Conservation (phyloP, 768 basidiomycete species). For the Hericium erinaceus region DNA sequence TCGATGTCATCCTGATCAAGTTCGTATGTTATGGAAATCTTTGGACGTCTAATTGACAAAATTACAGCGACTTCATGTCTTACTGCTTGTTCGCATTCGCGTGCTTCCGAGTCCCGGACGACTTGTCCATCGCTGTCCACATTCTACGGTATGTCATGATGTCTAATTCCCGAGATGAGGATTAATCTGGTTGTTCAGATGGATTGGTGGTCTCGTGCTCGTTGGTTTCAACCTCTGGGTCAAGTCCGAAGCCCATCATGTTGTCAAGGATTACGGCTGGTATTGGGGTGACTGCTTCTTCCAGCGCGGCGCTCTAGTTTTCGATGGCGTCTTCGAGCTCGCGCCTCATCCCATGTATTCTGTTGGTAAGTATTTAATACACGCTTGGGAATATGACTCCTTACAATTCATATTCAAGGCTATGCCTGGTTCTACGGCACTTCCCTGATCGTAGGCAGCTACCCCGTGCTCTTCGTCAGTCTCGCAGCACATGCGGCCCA, state of each 20-base stretch:
- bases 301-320: constrained; percentile 86
- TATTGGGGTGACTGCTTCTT: constrained; percentile 95
- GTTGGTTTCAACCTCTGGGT: constrained; percentile 98
- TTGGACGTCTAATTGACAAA: not conserved
- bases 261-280: constrained; percentile 98
- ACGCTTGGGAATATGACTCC: not conserved
- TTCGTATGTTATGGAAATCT: constrained; percentile 20
- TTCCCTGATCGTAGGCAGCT: constrained; percentile 83
- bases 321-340: constrained; percentile 96
- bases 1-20: constrained; percentile 96
- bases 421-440: constrained; percentile 97
- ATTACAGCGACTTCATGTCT: constrained; percentile 77
- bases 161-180: not conserved
- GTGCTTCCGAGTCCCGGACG: constrained; percentile 79
- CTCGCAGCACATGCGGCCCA: constrained; percentile 93
- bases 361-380: constrained; percentile 38
- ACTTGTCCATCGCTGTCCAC: constrained; percentile 13
- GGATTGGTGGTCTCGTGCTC: constrained; percentile 77
- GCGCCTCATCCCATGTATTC: constrained; percentile 96
- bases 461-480: constrained; percentile 85
- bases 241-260: constrained; percentile 93
- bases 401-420: constrained; percentile 25
- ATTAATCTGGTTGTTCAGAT: constrained; percentile 35
- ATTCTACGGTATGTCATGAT: constrained; percentile 1
- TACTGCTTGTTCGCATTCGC: constrained; percentile 95